Conservation (phyloP, 371 early-diverging fungal genomes). For the Coemansia sp. region DNA sequence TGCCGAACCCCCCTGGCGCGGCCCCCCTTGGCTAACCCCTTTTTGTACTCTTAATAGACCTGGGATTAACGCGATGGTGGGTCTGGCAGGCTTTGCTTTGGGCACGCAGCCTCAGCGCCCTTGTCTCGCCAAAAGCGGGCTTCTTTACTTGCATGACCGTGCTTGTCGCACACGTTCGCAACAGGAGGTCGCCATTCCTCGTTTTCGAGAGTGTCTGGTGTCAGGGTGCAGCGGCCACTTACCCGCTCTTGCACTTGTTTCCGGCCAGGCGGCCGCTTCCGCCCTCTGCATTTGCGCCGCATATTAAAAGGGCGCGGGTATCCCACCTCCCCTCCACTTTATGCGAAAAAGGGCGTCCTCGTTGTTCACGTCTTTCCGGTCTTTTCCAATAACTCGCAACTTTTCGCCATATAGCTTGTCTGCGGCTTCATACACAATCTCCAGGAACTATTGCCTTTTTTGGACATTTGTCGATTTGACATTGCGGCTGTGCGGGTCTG, state of each 20-base stretch:
- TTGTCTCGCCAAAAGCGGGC: background rate
- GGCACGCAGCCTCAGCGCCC: background rate
- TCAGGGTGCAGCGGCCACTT: background rate
- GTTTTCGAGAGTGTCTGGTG: background rate
- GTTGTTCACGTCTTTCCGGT: background rate
- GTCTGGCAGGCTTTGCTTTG: background rate
- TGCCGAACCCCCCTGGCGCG: slow-evolving; percentile 4
- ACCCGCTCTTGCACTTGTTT: background rate
- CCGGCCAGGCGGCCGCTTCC: background rate
- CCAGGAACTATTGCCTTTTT: slow-evolving; percentile 4
- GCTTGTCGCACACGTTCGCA: slow-evolving; percentile 4
- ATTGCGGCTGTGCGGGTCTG: slow-evolving; percentile 1
- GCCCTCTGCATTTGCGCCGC: background rate
- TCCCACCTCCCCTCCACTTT: background rate
- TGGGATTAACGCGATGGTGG: slow-evolving; percentile 1
- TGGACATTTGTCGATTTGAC: slow-evolving; percentile 1
- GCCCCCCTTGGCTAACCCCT: background rate
- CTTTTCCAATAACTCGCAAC: background rate
- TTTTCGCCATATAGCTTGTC: too few species aligned
- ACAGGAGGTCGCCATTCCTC: background rate
- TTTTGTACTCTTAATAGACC: background rate
- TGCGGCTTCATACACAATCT: too few species aligned
- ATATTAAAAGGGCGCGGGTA: slow-evolving; percentile 16
- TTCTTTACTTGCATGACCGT: slow-evolving; percentile 8
- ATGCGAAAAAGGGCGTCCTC: background rate